Evolutionary conservation across 116 monocot genomes (phyloP).

Genomic region (Zostera marina): DNA sequence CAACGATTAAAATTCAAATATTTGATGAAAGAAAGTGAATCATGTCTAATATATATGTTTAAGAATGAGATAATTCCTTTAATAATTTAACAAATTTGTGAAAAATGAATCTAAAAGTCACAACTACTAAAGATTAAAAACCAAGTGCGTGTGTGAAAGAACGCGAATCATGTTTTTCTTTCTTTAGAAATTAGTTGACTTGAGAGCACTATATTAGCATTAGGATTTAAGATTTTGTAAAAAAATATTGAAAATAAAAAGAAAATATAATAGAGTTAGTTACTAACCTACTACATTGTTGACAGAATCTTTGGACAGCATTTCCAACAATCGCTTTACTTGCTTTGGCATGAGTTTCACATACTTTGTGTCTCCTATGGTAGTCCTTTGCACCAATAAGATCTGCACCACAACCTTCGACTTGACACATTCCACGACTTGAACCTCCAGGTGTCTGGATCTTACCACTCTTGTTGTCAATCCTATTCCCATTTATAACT

Average conservation of each 20-base stretch:
- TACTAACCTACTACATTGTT: slow-evolving; percentile 91
- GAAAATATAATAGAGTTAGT: neutral
- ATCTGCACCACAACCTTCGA: slow-evolving; percentile 54
- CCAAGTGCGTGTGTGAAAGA: too few relatives aligned
- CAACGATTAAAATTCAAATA: too few relatives aligned
- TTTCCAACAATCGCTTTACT: slow-evolving; percentile 49
- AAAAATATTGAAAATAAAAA: neutral
- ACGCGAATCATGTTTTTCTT: too few relatives aligned
- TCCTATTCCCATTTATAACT: slow-evolving; percentile 12
- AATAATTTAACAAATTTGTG: too few relatives aligned
- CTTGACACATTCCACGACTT: slow-evolving; percentile 53
- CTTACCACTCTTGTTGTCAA: slow-evolving; percentile 33
- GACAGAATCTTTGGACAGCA: slow-evolving; percentile 74
- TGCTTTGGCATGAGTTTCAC: slow-evolving; percentile 85
- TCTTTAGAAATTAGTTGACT: too few relatives aligned
- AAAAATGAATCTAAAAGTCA: too few relatives aligned
- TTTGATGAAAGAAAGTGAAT: too few relatives aligned
- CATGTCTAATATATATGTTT: too few relatives aligned
- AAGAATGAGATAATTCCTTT: too few relatives aligned
- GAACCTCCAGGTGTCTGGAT: slow-evolving; percentile 12
- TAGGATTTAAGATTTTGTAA: neutral
- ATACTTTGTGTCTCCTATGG: slow-evolving; percentile 91
- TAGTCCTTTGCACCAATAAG: slow-evolving; percentile 62
- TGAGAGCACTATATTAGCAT: neutral
- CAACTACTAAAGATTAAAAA: too few relatives aligned